A percentile compares a stretch with the other conserved stretches of the same genome.
These are phyloP conservation scores for Plectosphaerella cucumerina DNA, from an alignment of 2,329 filamentous ascomycete genomes.

Conservation along the genomic window DNA sequence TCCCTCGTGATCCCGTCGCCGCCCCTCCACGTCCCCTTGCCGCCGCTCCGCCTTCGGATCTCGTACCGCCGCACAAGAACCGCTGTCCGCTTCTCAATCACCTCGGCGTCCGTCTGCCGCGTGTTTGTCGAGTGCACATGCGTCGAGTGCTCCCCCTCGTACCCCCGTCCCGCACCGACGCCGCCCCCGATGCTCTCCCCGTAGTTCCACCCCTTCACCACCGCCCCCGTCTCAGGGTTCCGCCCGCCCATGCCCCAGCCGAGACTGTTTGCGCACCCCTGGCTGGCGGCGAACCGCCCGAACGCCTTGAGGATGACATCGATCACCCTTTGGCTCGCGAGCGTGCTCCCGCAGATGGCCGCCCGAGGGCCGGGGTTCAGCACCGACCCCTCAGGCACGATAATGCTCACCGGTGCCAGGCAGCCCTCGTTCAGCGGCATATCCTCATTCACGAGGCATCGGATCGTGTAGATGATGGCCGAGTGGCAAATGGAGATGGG, in stretches of 20 bases:
- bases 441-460: slow-evolving; percentile 26
- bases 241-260: slow-evolving; percentile 66
- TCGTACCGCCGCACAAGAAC: slow-evolving; percentile 68
- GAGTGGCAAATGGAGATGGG: slow-evolving; percentile 27
- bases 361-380: slow-evolving; percentile 26
- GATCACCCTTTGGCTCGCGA: slow-evolving; percentile 29
- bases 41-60: slow-evolving; percentile 59
- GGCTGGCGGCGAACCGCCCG: slow-evolving; percentile 67
- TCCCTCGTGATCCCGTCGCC: slow-evolving; percentile 67
- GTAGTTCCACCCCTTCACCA: slow-evolving; percentile 66
- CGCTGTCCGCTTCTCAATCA: slow-evolving; percentile 73
- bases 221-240: slow-evolving; percentile 19
- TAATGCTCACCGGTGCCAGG: slow-evolving; percentile 69
- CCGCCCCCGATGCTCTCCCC: slow-evolving; percentile 84
- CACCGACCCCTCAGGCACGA: slow-evolving; percentile 58
- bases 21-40: slow-evolving; percentile 56
- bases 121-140: slow-evolving; percentile 87
- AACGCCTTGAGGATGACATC: slow-evolving; percentile 76
- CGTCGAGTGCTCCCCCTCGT: slow-evolving; percentile 70
- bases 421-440: slow-evolving; percentile 43
- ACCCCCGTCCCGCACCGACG: slow-evolving; percentile 66
- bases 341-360: slow-evolving; percentile 25
- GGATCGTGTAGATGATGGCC: slow-evolving; percentile 26
- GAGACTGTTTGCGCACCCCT: slow-evolving; percentile 78
- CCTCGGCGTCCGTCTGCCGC: slow-evolving; percentile 74